phyloP scores from a whole-genome alignment of 352 stramenopile genomes.

The Lagenidium giganteum region DNA sequence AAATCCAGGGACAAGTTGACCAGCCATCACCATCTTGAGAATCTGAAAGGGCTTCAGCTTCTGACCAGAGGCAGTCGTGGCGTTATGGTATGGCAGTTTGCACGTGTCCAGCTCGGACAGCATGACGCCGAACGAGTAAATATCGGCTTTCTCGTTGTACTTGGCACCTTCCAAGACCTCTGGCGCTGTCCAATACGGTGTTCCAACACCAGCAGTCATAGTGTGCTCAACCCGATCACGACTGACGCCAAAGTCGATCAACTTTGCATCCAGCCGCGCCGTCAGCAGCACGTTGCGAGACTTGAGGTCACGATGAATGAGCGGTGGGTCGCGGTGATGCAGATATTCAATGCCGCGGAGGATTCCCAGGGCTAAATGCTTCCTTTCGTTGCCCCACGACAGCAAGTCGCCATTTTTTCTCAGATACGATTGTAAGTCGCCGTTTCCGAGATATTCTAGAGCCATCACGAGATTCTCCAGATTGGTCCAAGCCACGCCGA shows the following conservation, averaged over 20 bases:
- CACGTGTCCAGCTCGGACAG: constrained; percentile 28
- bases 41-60: constrained; percentile 35
- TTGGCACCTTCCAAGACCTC: constrained; percentile 22
- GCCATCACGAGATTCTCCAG: constrained; percentile 8
- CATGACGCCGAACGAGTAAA: constrained; percentile 35
- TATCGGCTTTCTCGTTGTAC: constrained; percentile 23
- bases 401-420: neutral
- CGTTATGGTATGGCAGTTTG: constrained; percentile 22
- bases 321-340: too few species aligned
- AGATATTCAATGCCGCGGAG: too few species aligned
- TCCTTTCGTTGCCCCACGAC: constrained; percentile 5
- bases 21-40: constrained; percentile 27
- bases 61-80: constrained; percentile 14
- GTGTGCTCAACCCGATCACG: too few species aligned
- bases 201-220: constrained; percentile 9
- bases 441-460: constrained; percentile 4
- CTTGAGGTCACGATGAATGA: constrained; percentile 1
- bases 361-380: constrained; percentile 1
- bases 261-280: neutral
- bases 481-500: constrained; percentile 13
- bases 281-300: neutral
- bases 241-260: constrained; percentile 17
- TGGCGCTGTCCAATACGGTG: constrained; percentile 26
- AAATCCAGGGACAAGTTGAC: too few species aligned
- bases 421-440: constrained; percentile 1